Base-by-base conservation (phyloP, 208 protist genomes). In the Trypanosoma avium region DNA sequence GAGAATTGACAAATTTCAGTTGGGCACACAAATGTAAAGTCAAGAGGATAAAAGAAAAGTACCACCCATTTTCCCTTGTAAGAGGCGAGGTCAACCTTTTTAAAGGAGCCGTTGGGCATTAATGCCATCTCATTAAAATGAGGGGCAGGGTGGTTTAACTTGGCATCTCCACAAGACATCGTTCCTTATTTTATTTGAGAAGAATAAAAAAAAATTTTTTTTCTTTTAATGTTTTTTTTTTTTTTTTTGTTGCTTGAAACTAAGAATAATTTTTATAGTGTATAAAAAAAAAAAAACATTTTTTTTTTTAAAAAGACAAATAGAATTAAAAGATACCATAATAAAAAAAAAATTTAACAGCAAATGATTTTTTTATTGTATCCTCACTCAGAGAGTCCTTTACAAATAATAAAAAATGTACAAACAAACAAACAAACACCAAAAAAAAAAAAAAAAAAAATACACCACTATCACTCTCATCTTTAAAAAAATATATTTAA, bases 11-110 rank as follows among this genome's bases (percentile, higher is more conserved):
- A 93, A 64, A 99, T 97, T 86, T 99, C 97, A 13, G 96, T 98
- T 35, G 97, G 97, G 86, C 97, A 99, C 63, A 99, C 97, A 69
- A 98, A 98, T 63, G 95, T 98, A 84, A 98, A 99, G 81, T 98
- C 96, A 27, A 98, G 64, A 27, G 97, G 97, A 76, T 98, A 98
- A 85, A 98, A 98, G 90, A 98, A 97, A 36, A 98, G 87, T 42
- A 98, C 92, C 21, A 98, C 67, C 73, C 90, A 98, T 76, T 96
- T 97, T 67, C 96, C 96, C 75, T 88, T 92, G 92, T 94, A 98
- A 54, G 93, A 86, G 19, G 63, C 50, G 17, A 98, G 84, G 33
- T 65, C 89, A 57, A 98, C 47, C 45, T 88, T 90, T 79, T 97
- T 95, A 85, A 98, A 97, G 71, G 88, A 88, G 76, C 97, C 97